Conservation (phyloP, 2,329 filamentous ascomycete genomes). For the Ophiocordyceps unilateralis region DNA sequence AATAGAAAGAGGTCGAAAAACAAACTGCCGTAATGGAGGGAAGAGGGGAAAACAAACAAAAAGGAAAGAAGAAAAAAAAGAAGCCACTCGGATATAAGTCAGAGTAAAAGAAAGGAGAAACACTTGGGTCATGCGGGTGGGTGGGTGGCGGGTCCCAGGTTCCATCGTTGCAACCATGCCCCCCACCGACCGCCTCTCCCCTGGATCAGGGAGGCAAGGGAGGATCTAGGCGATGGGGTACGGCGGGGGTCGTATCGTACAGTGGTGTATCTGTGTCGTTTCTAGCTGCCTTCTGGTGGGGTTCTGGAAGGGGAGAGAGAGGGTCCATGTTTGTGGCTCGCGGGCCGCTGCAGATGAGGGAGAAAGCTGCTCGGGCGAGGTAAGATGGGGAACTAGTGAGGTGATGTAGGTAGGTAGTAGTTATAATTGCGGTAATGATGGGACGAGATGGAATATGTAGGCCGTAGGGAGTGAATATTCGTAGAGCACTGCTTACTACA, state of each 20-base stretch:
- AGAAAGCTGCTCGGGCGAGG: no score
- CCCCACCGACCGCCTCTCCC: no score
- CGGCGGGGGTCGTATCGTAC: background rate
- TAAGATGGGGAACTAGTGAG: no score
- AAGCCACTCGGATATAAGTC: background rate
- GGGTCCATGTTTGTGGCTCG: background rate
- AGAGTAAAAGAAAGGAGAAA: background rate
- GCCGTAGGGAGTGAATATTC: no score
- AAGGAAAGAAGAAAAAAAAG: background rate
- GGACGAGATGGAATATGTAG: no score
- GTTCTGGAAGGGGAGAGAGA: background rate
- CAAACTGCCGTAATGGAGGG: constrained; percentile 8
- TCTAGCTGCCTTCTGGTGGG: background rate
- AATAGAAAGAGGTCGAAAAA: no score
- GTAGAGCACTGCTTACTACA: no score
- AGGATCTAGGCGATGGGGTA: background rate
- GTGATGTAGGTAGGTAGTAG: background rate
- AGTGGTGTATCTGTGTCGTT: background rate
- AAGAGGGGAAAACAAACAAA: background rate
- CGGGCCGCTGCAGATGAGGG: background rate
- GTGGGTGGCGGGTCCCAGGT: no score
- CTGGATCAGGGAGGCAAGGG: no score
- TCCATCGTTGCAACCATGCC: no score
- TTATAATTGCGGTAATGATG: no score
- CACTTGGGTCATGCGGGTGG: background rate